A percentile compares a stretch with the other conserved stretches of the same genome.
phyloP scores from a whole-genome alignment of 148 eudicot genomes.

The Chenopodium quinoa region DNA sequence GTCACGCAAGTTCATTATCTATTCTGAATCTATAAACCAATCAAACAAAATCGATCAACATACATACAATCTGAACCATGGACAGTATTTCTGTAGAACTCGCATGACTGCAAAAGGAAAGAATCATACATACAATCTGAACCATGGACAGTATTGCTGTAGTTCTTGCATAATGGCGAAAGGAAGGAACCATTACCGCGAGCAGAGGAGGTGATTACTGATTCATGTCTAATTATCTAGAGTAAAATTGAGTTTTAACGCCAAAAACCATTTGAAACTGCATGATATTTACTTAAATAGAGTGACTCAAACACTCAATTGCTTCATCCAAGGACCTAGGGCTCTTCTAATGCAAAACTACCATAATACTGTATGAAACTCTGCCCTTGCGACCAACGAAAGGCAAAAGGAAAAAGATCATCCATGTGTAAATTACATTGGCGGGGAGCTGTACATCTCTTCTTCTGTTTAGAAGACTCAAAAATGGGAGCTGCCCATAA shows the following conservation, averaged over 20 bases:
- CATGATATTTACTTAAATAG: neutral
- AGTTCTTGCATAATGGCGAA: neutral
- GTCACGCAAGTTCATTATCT: too few species aligned
- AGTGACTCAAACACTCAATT: neutral
- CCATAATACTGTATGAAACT: neutral
- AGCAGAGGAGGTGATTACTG: neutral
- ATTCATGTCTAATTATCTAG: neutral
- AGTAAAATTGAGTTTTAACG: too few species aligned
- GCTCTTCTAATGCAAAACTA: neutral
- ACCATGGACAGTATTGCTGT: neutral
- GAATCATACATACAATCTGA: neutral
- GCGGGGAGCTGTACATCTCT: conserved; percentile 44
- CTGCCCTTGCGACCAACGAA: conserved; percentile 9
- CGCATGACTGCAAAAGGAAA: too few species aligned
- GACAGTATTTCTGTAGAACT: too few species aligned
- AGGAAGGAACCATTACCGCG: neutral
- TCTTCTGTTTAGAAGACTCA: conserved; percentile 27
- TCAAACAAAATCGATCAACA: neutral
- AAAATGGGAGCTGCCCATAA: conserved; percentile 29
- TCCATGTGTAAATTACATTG: conserved; percentile 30
- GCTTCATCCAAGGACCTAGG: neutral
- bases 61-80: neutral
- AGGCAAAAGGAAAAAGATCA: conserved; percentile 10
- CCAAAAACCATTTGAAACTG: neutral
- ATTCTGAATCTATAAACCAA: neutral